These are phyloP conservation scores for Dioscorea cayenensis DNA, from an alignment of 116 monocot species.

Conservation along the genomic window DNA sequence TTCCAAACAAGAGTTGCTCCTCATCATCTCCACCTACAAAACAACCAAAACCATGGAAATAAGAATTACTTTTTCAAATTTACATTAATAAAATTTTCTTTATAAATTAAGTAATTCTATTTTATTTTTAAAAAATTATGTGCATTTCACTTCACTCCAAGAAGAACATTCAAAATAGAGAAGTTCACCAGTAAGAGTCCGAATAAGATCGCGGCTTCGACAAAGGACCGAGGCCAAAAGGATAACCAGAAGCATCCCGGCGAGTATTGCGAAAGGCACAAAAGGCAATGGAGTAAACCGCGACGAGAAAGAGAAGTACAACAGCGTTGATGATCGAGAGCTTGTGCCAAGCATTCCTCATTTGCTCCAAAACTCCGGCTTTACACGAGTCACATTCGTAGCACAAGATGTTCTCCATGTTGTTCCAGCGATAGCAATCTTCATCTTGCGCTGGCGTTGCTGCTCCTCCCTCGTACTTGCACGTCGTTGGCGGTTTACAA, in stretches of 20 bases:
- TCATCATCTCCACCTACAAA: too few species aligned
- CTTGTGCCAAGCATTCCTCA: constrained; percentile 76
- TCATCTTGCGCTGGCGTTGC: constrained; percentile 31
- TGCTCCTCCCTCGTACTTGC: constrained; percentile 25
- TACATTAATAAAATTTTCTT: too few species aligned
- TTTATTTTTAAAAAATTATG: too few species aligned
- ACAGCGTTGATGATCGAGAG: constrained; percentile 68
- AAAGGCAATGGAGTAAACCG: constrained; percentile 65
- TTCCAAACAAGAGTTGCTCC: too few species aligned
- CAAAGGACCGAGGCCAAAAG: constrained; percentile 41
- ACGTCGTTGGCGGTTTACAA: constrained; percentile 71
- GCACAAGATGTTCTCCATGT: constrained; percentile 14
- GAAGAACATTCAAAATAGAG: too few species aligned
- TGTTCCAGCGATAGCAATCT: constrained; percentile 70
- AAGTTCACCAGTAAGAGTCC: constrained; percentile 33
- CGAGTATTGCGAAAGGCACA: constrained; percentile 83
- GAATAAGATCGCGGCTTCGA: constrained; percentile 32
- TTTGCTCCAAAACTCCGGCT: constrained; percentile 78
- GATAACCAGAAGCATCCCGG: constrained; percentile 32
- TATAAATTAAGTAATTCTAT: too few species aligned
- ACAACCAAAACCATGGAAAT: too few species aligned
- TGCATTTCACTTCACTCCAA: too few species aligned
- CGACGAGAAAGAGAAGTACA: constrained; percentile 64
- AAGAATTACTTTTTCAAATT: too few species aligned
- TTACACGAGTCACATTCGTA: constrained; percentile 71